Evolutionary conservation across 164 flowering plant genomes (phyloP).

Genomic region (Cinnamomum chago): DNA sequence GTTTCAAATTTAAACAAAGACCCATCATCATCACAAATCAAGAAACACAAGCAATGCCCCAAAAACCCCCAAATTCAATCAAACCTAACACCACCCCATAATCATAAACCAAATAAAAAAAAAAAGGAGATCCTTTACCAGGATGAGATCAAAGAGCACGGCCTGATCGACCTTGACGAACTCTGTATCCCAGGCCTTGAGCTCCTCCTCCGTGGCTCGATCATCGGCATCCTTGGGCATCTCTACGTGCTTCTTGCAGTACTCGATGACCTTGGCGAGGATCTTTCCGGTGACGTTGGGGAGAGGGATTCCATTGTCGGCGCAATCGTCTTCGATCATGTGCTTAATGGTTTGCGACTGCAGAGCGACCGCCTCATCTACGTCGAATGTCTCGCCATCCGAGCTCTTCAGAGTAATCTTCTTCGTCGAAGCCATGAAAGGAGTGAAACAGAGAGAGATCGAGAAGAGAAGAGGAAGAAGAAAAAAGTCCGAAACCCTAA

Average conservation of each 20-base stretch:
- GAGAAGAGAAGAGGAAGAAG: no score
- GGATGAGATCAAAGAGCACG: slow-evolving; percentile 21
- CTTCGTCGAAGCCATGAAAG: slow-evolving; percentile 14
- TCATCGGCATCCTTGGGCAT: slow-evolving; percentile 16
- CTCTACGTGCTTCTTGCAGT: slow-evolving; percentile 74
- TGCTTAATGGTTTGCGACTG: slow-evolving; percentile 74
- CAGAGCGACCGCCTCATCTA: slow-evolving; percentile 61
- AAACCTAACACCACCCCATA: no score
- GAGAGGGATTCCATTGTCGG: slow-evolving; percentile 56
- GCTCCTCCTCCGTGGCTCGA: slow-evolving; percentile 30
- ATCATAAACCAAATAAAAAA: no score
- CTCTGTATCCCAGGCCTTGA: slow-evolving; percentile 25
- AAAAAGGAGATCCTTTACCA: slow-evolving; percentile 7
- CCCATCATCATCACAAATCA: no score
- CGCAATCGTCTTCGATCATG: slow-evolving; percentile 77
- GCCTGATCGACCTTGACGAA: slow-evolving; percentile 25
- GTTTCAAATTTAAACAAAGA: no score
- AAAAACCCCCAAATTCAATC: no score
- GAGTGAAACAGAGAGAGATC: neutral
- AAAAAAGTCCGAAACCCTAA: no score
- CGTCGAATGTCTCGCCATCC: slow-evolving; percentile 64
- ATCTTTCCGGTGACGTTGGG: slow-evolving; percentile 69
- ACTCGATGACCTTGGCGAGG: slow-evolving; percentile 76
- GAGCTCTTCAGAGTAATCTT: slow-evolving; percentile 57
- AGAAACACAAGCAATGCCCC: no score